Evolutionary conservation across 1,284 basidiomycete genomes (phyloP).

Genomic region (Leccinum huronense): DNA sequence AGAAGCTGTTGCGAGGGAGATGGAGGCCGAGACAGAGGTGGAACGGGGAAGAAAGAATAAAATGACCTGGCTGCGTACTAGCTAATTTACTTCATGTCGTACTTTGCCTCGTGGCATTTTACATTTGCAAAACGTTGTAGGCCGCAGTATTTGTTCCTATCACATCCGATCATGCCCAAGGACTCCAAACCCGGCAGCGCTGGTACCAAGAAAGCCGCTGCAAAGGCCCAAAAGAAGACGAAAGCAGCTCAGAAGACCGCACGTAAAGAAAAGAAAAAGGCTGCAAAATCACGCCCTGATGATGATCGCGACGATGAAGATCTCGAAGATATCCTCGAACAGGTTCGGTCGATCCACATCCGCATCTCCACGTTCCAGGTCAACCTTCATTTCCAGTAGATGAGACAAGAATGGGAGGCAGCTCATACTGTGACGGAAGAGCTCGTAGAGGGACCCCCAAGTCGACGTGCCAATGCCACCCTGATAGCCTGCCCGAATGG

Average conservation of each 20-base stretch:
- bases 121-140: not conserved
- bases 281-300: conserved; percentile 41
- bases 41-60: conserved; percentile 36
- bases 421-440: conserved; percentile 76
- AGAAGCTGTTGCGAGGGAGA: conserved; percentile 47
- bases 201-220: conserved; percentile 48
- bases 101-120: not conserved
- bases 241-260: conserved; percentile 69
- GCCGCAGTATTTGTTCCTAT: too few relatives aligned
- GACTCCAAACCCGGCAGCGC: conserved; percentile 8
- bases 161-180: conserved; percentile 21
- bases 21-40: conserved; percentile 51
- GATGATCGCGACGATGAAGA: conserved; percentile 71
- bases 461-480: conserved; percentile 77
- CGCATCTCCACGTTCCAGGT: not conserved
- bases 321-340: conserved; percentile 77
- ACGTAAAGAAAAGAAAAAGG: conserved; percentile 69
- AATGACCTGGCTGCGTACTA: conserved; percentile 1
- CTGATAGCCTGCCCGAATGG: conserved; percentile 76
- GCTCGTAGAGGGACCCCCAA: conserved; percentile 74
- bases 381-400: conserved; percentile 46
- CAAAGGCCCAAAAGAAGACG: conserved; percentile 71
- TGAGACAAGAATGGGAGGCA: conserved; percentile 71
- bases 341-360: conserved; percentile 42
- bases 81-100: not conserved